Percentiles rank a stretch among this genome's conserved stretches.
These are phyloP conservation scores for Populus tremula DNA, from an alignment of 345 rosid species.

Conservation along the genomic window DNA sequence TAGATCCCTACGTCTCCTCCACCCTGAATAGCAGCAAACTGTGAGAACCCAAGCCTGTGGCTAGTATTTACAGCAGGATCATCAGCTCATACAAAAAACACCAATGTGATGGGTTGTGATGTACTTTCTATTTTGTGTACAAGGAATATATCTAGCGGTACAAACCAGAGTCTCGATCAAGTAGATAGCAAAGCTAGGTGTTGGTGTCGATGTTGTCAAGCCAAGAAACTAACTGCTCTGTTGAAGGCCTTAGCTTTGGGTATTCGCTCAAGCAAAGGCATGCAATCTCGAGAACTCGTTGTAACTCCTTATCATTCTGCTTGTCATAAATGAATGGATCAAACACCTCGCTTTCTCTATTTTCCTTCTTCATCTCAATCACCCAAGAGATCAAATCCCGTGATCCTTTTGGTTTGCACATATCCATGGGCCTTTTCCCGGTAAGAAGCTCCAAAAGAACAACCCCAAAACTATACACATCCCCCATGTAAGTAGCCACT, in stretches of 20 bases:
- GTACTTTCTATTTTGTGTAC: neutral
- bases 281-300: slow-evolving; percentile 68
- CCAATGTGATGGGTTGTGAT: neutral
- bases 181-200: slow-evolving; percentile 16
- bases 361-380: slow-evolving; percentile 74
- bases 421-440: slow-evolving; percentile 83
- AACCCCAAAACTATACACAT: slow-evolving; percentile 89
- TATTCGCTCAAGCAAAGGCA: slow-evolving; percentile 74
- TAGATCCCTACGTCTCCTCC: slow-evolving; percentile 14
- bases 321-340: slow-evolving; percentile 61
- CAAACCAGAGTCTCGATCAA: slow-evolving; percentile 10
- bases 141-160: slow-evolving; percentile 11
- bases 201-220: slow-evolving; percentile 43
- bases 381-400: slow-evolving; percentile 84
- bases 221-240: slow-evolving; percentile 67
- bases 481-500: slow-evolving; percentile 88
- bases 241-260: slow-evolving; percentile 69
- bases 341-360: slow-evolving; percentile 60
- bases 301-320: slow-evolving; percentile 47
- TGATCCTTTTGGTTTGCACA: slow-evolving; percentile 80
- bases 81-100: neutral
- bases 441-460: slow-evolving; percentile 93
- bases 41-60: slow-evolving; percentile 1
- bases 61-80: slow-evolving; percentile 30
- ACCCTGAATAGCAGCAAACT: slow-evolving; percentile 12